Conservation (phyloP, 2,329 filamentous ascomycete species). For the Sporothrix brasiliensis region DNA sequence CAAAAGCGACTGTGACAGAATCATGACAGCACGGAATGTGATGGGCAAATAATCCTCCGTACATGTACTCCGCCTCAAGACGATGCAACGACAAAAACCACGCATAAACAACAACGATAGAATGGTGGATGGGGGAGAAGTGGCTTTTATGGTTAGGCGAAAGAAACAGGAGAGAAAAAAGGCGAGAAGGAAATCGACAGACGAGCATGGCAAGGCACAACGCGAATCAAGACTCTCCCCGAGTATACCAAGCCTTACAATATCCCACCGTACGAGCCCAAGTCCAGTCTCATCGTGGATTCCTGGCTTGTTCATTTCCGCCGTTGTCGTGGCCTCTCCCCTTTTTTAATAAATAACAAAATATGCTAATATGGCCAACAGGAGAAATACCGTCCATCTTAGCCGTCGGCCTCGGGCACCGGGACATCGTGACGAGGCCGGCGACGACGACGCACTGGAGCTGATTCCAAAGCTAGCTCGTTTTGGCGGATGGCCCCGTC, state of each 20-base stretch:
- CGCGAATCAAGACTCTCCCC: background rate
- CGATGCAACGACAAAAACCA: constrained; percentile 1
- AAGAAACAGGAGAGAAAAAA: background rate
- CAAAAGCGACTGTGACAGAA: background rate
- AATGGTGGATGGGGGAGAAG: constrained; percentile 18
- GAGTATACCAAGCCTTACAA: background rate
- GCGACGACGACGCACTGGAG: no score
- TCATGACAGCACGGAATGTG: background rate
- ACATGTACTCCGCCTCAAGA: background rate
- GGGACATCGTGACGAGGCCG: no score
- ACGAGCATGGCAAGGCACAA: no score
- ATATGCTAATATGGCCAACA: background rate
- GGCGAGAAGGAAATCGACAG: background rate
- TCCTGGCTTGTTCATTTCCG: constrained; percentile 6
- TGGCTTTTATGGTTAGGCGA: background rate
- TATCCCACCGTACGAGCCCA: no score
- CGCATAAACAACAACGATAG: background rate
- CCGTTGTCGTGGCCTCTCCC: background rate
- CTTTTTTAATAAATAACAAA: background rate
- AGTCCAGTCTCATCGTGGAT: constrained; percentile 6
- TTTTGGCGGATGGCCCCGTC: no score
- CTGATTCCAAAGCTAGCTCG: no score
- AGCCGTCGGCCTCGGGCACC: background rate
- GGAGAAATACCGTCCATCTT: background rate
- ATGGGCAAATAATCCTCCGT: no score